phyloP scores from a whole-genome alignment of 139 green algal genomes.

The Chlorella ohadii region DNA sequence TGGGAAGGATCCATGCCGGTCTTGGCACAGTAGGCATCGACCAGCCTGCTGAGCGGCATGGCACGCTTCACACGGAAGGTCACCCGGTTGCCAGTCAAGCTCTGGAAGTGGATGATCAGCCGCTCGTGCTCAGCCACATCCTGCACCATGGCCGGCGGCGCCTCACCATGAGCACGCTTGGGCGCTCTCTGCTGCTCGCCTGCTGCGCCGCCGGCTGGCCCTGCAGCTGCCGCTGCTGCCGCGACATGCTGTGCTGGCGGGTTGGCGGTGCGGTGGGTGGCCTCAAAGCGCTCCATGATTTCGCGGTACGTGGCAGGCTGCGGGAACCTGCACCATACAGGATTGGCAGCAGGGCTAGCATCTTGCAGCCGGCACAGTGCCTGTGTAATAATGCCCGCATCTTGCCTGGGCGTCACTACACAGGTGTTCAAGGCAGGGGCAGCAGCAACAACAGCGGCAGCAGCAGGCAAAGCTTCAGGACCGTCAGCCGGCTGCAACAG shows the following conservation, averaged over 20 bases:
- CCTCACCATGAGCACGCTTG: background rate
- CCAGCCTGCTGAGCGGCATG: background rate
- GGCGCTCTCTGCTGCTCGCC: background rate
- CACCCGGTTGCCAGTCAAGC: no score
- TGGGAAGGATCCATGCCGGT: background rate
- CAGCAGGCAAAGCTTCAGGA: background rate
- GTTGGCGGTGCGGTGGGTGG: background rate
- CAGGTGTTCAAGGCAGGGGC: no score
- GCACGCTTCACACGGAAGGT: background rate
- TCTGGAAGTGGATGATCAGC: background rate
- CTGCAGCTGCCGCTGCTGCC: background rate
- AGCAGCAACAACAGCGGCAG: background rate
- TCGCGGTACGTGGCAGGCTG: background rate
- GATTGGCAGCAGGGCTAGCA: background rate
- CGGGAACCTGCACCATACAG: background rate
- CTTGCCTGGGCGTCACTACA: background rate
- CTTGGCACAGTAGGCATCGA: background rate
- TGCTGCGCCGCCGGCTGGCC: background rate
- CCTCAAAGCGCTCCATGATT: background rate
- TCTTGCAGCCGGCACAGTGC: no score
- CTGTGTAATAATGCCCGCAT: background rate
- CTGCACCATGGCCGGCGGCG: background rate
- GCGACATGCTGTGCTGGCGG: background rate
- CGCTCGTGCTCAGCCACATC: background rate
- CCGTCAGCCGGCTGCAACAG: no score